Base-by-base conservation (phyloP, 2,329 filamentous ascomycete species). In the Xylaria sp. region DNA sequence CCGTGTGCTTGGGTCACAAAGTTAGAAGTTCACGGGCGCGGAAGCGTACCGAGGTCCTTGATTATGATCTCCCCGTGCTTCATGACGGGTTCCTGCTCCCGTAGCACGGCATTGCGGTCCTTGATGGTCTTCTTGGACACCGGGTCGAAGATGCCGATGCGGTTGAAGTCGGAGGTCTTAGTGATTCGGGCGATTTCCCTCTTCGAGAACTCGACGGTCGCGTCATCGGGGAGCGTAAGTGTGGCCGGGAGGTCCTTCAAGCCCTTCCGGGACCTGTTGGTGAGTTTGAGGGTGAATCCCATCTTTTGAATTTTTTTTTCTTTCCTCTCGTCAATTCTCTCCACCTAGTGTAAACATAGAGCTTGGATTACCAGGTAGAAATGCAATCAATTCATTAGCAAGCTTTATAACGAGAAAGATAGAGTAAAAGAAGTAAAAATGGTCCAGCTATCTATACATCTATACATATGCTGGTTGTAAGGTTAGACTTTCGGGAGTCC, bases 21-120 rank as follows among this genome's bases (percentile, higher is more conserved):
- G 22, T 15, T 6, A 9, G 15, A 2, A n/a, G 1, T n/a, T n/a
- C n/a, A n/a, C n/a, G n/a, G 27, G 15, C 6, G 15, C 15, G 25
- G 15, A 38, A 39, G 75, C 86, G 60, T 86, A 95, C 94, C 96
- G 33, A 99, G 85, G 78, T 99, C 95, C 83, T 99, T 98, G 70
- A 98, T 92, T 73, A 96, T 89, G 55, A 99, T 79, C 78, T 89
- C 85, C 65, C 83, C 82, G 13, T 81, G 77, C 38, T 81, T 78
- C 57, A 82, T 74, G 9, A 90, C 82, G 61, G 81, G 81, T 33
- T 81, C 74, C 73, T 85, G 83, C 64, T 85, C 79, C 36, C 76
- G 76, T 39, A 90, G 70, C 51, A 83, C 77, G 22, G 87, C 86
- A 73, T 83, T 85, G 71, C 87, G 85, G 79, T 90, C 83, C 79